Conservation (phyloP, 129 eudicot species). For the Glebionis coronaria region DNA sequence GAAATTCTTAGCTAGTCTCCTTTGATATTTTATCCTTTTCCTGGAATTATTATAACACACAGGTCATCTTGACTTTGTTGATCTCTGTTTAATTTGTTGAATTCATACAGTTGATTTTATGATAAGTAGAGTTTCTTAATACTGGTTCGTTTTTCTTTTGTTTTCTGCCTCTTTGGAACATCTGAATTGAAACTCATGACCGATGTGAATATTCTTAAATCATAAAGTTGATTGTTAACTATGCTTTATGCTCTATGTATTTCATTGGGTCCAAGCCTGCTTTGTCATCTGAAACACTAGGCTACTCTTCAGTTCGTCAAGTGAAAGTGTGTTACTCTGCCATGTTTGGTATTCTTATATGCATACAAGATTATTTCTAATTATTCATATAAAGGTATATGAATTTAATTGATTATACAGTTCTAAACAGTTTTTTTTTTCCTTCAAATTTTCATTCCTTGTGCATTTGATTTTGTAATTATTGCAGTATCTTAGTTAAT, state of each 20-base stretch:
- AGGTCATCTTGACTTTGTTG: background rate
- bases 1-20: background rate
- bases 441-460: too few relatives aligned
- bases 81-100: background rate
- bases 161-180: background rate
- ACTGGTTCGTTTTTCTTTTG: background rate
- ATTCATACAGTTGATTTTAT: conserved; percentile 4
- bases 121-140: too few relatives aligned
- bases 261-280: too few relatives aligned
- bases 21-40: background rate
- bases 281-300: too few relatives aligned
- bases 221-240: conserved; percentile 7
- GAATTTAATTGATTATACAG: too few relatives aligned
- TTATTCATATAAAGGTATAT: too few relatives aligned
- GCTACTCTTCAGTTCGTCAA: too few relatives aligned
- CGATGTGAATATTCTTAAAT: background rate
- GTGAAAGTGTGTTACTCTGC: too few relatives aligned
- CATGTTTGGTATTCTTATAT: too few relatives aligned
- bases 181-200: background rate
- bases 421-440: too few relatives aligned
- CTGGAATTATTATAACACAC: background rate
- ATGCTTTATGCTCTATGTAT: too few relatives aligned
- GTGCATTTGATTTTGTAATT: background rate
- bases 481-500: background rate
- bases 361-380: too few relatives aligned